A percentile compares a stretch with the other conserved stretches of the same genome.
These are phyloP conservation scores for Geotrichum restrictum DNA, from an alignment of 1,139 yeast species.

Conservation along the genomic window DNA sequence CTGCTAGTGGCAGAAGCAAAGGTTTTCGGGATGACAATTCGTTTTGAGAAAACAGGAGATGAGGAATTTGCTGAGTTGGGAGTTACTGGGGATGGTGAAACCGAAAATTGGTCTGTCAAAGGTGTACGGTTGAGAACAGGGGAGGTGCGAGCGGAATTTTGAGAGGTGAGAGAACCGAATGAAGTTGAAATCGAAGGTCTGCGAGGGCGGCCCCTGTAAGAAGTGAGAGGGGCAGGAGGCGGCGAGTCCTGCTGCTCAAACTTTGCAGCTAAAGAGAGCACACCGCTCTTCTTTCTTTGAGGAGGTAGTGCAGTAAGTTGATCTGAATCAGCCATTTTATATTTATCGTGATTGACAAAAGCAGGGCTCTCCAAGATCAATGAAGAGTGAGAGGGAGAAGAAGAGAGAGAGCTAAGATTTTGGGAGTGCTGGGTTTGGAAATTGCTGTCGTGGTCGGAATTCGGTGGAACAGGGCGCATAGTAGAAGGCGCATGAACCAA, in stretches of 20 bases:
- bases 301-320: neutral
- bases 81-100: neutral
- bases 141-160: neutral
- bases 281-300: constrained; percentile 10
- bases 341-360: neutral
- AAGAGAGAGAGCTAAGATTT: constrained; percentile 3
- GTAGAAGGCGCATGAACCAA: too few relatives aligned
- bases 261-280: constrained; percentile 16
- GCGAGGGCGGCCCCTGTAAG: constrained; percentile 3
- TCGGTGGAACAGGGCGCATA: neutral
- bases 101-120: neutral
- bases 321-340: constrained; percentile 5
- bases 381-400: constrained; percentile 1
- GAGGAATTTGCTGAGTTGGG: neutral
- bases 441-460: constrained; percentile 11
- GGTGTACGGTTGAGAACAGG: neutral
- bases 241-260: constrained; percentile 16
- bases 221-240: neutral
- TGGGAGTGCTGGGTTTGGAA: constrained; percentile 1
- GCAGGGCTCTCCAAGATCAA: constrained; percentile 3
- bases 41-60: neutral
- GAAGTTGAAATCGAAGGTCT: constrained; percentile 1
- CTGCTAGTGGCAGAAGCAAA: neutral
- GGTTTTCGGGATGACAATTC: neutral
- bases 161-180: neutral